Evolutionary conservation across 1,139 yeast species (phyloP).

Genomic region (Schwanniomyces etchellsii): DNA sequence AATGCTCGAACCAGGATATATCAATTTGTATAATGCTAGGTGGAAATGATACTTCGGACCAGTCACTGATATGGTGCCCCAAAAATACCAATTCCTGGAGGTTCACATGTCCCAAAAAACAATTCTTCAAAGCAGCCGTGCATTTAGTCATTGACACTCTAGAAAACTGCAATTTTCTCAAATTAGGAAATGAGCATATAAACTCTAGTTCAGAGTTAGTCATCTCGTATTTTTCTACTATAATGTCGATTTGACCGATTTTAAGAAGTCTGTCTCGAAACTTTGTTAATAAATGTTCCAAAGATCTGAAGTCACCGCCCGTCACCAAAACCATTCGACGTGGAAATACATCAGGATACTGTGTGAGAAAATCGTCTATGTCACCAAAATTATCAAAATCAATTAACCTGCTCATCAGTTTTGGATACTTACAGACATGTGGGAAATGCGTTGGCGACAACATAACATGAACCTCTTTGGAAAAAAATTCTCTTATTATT

Average conservation of each 20-base stretch:
- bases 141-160: constrained; percentile 15
- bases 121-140: constrained; percentile 4
- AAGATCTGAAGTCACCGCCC: constrained; percentile 28
- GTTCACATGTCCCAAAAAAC: background rate
- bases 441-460: constrained; percentile 28
- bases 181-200: constrained; percentile 20
- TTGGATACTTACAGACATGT: constrained; percentile 15
- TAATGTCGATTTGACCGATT: constrained; percentile 16
- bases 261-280: constrained; percentile 8
- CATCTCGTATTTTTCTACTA: constrained; percentile 23
- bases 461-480: constrained; percentile 28
- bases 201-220: constrained; percentile 15
- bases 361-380: constrained; percentile 25
- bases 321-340: constrained; percentile 20
- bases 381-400: constrained; percentile 26
- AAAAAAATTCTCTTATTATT: constrained; percentile 18
- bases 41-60: constrained; percentile 22
- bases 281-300: constrained; percentile 18
- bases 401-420: constrained; percentile 13
- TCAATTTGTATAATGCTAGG: constrained; percentile 23
- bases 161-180: constrained; percentile 26
- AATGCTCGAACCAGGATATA: constrained; percentile 27
- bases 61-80: constrained; percentile 9
- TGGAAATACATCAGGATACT: constrained; percentile 25
- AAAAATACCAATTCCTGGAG: background rate